Evolutionary conservation across 2,329 filamentous ascomycete species (phyloP).

Genomic region (Plenodomus biglobosus): DNA sequence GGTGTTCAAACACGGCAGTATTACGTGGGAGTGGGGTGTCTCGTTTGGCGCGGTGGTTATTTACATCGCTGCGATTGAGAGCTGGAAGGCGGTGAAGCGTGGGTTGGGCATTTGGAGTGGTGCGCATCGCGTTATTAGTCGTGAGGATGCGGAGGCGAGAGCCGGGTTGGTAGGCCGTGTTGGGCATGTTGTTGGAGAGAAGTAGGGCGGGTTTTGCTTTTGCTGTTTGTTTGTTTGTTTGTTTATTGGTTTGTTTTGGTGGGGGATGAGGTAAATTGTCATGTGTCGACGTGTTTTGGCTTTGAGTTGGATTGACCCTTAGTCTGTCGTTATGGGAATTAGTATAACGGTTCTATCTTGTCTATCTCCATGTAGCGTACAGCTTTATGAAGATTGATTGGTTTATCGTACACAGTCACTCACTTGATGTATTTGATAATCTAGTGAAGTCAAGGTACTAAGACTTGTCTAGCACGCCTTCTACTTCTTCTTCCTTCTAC

Average conservation of each 20-base stretch:
- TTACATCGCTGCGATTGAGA: constrained; percentile 48
- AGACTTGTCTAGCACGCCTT: too few species aligned
- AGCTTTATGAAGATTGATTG: too few species aligned
- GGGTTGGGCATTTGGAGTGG: constrained; percentile 40
- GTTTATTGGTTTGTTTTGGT: not conserved
- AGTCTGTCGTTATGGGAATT: not conserved
- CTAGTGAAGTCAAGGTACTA: too few species aligned
- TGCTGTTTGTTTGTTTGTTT: not conserved
- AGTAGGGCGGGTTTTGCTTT: constrained; percentile 11
- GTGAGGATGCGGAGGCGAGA: constrained; percentile 42
- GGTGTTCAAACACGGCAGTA: constrained; percentile 49
- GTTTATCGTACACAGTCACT: too few species aligned
- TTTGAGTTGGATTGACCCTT: not conserved
- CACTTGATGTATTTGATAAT: too few species aligned
- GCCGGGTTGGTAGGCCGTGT: constrained; percentile 20
- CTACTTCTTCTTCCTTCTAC: too few species aligned
- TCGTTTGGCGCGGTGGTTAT: constrained; percentile 45
- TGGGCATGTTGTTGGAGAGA: constrained; percentile 13
- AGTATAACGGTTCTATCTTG: too few species aligned
- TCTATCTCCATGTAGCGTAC: too few species aligned
- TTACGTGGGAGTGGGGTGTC: constrained; percentile 53
- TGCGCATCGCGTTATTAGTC: constrained; percentile 31
- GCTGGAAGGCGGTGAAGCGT: constrained; percentile 51
- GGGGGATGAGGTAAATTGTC: too few species aligned
- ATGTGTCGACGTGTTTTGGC: too few species aligned